Percentiles rank a stretch among this genome's conserved stretches.
Conservation (phyloP, 1,284 basidiomycete genomes). For the Sporisorium exsertum region DNA sequence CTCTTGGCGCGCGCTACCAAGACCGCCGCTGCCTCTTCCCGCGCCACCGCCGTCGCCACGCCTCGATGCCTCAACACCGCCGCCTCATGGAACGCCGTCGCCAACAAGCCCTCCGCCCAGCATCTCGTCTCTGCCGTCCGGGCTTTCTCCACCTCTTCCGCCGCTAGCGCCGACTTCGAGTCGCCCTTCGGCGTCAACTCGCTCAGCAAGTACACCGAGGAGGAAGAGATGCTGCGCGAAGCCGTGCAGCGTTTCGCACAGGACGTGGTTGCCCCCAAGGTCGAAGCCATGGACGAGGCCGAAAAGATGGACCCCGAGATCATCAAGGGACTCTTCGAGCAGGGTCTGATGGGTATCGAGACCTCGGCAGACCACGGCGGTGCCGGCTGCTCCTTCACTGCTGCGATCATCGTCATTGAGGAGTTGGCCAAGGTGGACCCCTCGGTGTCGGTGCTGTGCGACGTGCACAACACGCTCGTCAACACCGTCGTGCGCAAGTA, state of each 20-base stretch:
- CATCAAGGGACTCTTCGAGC: conserved; percentile 91
- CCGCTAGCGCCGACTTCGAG: conserved; percentile 56
- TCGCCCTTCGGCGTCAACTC: conserved; percentile 68
- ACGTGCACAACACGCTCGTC: conserved; percentile 87
- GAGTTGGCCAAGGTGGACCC: conserved; percentile 97
- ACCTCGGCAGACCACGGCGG: conserved; percentile 86
- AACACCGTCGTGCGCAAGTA: conserved; percentile 94
- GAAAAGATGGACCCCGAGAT: conserved; percentile 92
- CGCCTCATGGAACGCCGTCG: conserved; percentile 19
- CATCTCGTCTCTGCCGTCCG: conserved; percentile 37
- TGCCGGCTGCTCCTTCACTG: conserved; percentile 89
- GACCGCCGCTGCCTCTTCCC: conserved; percentile 6
- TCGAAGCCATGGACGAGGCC: conserved; percentile 96
- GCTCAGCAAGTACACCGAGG: conserved; percentile 64
- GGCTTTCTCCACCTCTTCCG: conserved; percentile 44
- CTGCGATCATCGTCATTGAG: conserved; percentile 95
- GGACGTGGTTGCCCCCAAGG: conserved; percentile 89
- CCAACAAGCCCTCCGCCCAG: conserved; percentile 25
- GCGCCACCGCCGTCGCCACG: conserved; percentile 21
- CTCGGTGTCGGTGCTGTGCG: conserved; percentile 93
- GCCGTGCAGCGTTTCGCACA: conserved; percentile 76
- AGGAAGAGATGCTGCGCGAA: conserved; percentile 69
- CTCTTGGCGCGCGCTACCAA: conserved; percentile 27
- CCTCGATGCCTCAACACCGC: conserved; percentile 21
- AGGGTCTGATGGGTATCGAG: conserved; percentile 99